Percentiles rank a stretch among this genome's conserved stretches.
Conservation (phyloP, 345 rosid genomes). For the Erysimum cheiranthoides region DNA sequence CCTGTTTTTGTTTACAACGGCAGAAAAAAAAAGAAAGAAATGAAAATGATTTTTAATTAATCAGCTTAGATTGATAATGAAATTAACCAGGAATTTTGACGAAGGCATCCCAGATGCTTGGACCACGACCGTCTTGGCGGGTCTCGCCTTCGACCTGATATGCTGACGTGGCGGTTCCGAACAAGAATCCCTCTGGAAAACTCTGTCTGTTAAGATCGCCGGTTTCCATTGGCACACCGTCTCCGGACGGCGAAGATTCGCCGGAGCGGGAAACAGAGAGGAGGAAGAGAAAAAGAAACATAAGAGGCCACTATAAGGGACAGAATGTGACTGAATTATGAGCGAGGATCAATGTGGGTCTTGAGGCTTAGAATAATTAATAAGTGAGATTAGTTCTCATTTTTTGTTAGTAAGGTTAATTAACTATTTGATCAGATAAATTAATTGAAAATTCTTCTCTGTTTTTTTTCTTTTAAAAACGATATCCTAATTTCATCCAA, state of each 20-base stretch:
- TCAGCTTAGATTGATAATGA: neutral
- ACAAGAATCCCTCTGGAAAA: slow-evolving; percentile 68
- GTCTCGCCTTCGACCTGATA: slow-evolving; percentile 93
- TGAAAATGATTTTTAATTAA: neutral
- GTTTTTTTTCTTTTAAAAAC: too few species aligned
- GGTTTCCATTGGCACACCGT: slow-evolving; percentile 46
- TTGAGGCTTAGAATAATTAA: neutral
- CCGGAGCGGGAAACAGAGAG: slow-evolving; percentile 21
- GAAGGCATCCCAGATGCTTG: slow-evolving; percentile 89
- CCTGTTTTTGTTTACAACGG: slow-evolving; percentile 51
- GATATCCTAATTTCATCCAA: too few species aligned
- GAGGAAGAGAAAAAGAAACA: slow-evolving; percentile 32
- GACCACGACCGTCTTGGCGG: slow-evolving; percentile 80
- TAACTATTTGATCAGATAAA: too few species aligned
- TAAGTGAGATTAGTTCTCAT: neutral
- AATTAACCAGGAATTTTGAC: slow-evolving; percentile 64
- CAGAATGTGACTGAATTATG: slow-evolving; percentile 14
- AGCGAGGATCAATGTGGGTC: neutral
- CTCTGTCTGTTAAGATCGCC: slow-evolving; percentile 63
- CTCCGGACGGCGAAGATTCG: slow-evolving; percentile 39
- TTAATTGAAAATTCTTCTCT: too few species aligned
- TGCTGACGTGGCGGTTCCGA: slow-evolving; percentile 89
- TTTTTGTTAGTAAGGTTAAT: neutral
- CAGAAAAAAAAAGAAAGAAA: neutral
- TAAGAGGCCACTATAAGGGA: neutral